These are phyloP conservation scores for Rehmannia glutinosa DNA, from an alignment of 257 asterid species.

Conservation along the genomic window DNA sequence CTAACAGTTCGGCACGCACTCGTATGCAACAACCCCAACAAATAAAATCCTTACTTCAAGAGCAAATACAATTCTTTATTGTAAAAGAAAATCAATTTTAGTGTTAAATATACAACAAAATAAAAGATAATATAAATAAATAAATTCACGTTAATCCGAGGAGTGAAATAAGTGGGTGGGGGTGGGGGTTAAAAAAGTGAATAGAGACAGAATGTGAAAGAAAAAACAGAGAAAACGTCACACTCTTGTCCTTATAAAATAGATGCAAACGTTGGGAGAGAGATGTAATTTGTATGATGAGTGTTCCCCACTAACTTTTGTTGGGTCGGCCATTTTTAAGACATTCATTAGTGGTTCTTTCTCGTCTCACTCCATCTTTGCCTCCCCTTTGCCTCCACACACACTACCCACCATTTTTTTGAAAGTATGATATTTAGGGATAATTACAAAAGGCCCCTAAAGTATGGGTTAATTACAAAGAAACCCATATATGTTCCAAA, in stretches of 20 bases:
- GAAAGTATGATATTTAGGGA: background rate
- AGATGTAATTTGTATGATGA: background rate
- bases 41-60: no score
- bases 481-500: no score
- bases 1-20: background rate
- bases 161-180: background rate
- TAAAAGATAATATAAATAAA: no score
- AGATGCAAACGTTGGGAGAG: background rate
- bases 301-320: constrained; percentile 22
- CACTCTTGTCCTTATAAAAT: constrained; percentile 6
- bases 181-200: background rate
- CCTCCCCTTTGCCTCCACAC: background rate
- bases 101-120: no score
- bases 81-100: no score
- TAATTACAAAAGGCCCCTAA: no score
- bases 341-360: constrained; percentile 21
- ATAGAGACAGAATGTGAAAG: background rate
- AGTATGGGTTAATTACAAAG: no score
- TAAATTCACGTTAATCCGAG: no score
- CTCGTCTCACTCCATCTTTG: constrained; percentile 4
- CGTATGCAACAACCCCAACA: background rate
- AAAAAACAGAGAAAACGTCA: background rate
- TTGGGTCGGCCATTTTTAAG: constrained; percentile 23
- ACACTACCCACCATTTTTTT: background rate
- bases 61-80: no score